Percentiles rank a stretch among this genome's conserved stretches.
Evolutionary conservation across 371 early-diverging fungal genomes (phyloP).

Genomic region (Lichtheimia ornata): DNA sequence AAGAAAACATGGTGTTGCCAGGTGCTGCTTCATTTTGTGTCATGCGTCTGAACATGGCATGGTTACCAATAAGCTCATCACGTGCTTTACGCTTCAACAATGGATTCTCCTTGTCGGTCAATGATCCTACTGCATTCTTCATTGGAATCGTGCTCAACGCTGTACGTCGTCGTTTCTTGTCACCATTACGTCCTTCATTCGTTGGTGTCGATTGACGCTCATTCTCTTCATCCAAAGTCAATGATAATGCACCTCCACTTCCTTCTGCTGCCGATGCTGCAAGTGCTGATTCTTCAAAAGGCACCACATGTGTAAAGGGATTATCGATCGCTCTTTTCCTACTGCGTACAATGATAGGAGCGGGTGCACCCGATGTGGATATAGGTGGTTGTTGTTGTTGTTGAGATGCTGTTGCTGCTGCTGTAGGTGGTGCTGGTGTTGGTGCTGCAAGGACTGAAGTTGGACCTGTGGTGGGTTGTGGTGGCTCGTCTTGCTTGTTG

Average conservation of each 20-base stretch:
- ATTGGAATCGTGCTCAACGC: constrained; percentile 16
- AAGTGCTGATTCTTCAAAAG: constrained; percentile 52
- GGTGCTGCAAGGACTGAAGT: constrained; percentile 5
- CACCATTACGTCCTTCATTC: neutral
- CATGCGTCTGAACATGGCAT: constrained; percentile 30
- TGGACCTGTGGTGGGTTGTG: constrained; percentile 6
- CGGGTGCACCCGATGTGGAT: constrained; percentile 16
- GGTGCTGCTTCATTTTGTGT: constrained; percentile 45
- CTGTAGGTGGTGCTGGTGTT: constrained; percentile 12
- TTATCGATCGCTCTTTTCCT: constrained; percentile 48
- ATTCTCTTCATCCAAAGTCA: constrained; percentile 7
- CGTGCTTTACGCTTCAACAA: constrained; percentile 12
- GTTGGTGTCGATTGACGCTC: constrained; percentile 1
- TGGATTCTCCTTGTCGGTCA: constrained; percentile 20
- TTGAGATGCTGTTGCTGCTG: too few species aligned
- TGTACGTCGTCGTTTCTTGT: constrained; percentile 12
- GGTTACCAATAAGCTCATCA: constrained; percentile 26
- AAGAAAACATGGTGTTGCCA: constrained; percentile 40
- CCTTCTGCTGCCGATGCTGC: constrained; percentile 17
- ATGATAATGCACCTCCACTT: constrained; percentile 6
- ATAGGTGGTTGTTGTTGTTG: constrained; percentile 3
- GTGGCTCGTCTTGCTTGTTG: constrained; percentile 27
- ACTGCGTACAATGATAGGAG: constrained; percentile 36
- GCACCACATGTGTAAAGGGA: constrained; percentile 55
- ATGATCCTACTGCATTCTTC: constrained; percentile 23